Conservation (phyloP, 371 early-diverging fungal species). For the Mucor velutinosus region DNA sequence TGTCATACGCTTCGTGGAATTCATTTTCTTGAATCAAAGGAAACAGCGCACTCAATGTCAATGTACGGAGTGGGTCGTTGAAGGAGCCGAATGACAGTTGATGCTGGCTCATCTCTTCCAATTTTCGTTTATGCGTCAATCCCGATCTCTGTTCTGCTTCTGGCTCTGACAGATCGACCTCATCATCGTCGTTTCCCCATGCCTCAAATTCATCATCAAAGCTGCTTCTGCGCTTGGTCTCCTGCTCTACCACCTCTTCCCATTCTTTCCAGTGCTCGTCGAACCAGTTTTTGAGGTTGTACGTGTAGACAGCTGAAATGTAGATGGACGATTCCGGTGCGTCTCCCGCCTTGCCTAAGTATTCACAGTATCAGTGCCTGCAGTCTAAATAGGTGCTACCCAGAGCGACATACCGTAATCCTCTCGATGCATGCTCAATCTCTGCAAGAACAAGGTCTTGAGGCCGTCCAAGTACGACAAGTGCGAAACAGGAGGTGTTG, state of each 20-base stretch:
- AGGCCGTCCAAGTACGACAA: conserved; percentile 64
- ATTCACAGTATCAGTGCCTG: background rate
- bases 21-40: conserved; percentile 55
- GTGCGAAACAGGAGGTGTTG: conserved; percentile 58
- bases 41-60: conserved; percentile 67
- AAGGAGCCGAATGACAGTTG: conserved; percentile 68
- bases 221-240: conserved; percentile 9
- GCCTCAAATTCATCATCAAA: conserved; percentile 35
- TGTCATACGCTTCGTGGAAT: conserved; percentile 46
- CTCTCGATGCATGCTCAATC: conserved; percentile 41
- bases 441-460: conserved; percentile 54
- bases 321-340: background rate
- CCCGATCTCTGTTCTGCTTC: background rate
- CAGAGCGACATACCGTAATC: conserved; percentile 32
- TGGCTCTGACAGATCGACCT: background rate
- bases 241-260: conserved; percentile 24
- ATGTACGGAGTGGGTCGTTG: conserved; percentile 70
- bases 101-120: conserved; percentile 12
- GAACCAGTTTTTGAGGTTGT: conserved; percentile 57
- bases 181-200: conserved; percentile 22
- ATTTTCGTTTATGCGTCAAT: background rate
- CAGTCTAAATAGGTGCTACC: background rate
- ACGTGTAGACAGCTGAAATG: conserved; percentile 55
- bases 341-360: background rate
- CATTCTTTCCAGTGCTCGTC: conserved; percentile 62